Evolutionary conservation across 139 green algal genomes (phyloP).

Genomic region (Mesotaenium endlicherianum): DNA sequence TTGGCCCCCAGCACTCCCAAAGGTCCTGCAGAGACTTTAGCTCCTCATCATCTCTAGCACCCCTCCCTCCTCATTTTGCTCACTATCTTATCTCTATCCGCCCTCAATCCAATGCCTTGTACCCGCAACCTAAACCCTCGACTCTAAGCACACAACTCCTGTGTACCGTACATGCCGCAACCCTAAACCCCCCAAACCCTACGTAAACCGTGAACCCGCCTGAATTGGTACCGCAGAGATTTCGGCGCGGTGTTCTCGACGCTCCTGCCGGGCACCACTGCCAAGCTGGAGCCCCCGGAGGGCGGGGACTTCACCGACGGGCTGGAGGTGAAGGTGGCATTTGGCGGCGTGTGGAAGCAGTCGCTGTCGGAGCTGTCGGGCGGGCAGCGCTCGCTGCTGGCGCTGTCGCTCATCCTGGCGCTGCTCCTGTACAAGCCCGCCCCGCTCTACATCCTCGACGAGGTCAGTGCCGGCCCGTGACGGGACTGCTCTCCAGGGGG

Average conservation of each 20-base stretch:
- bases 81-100: no score
- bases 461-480: conserved; percentile 77
- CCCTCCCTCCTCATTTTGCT: no score
- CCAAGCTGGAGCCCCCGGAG: conserved; percentile 88
- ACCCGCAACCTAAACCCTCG: no score
- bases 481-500: no score
- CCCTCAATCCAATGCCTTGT: no score
- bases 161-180: no score
- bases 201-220: no score
- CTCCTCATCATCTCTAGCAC: no score
- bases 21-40: no score
- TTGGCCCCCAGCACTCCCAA: no score
- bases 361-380: conserved; percentile 91
- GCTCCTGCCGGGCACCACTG: conserved; percentile 88
- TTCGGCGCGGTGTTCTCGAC: conserved; percentile 96
- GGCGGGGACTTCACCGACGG: conserved; percentile 63
- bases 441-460: conserved; percentile 98
- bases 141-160: no score
- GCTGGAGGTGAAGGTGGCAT: conserved; percentile 91
- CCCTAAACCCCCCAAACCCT: no score
- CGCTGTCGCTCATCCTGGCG: conserved; percentile 93
- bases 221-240: conserved; percentile 64
- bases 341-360: conserved; percentile 97
- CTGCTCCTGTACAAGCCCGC: conserved; percentile 97
- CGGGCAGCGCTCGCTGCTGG: conserved; percentile 91